Evolutionary conservation across 148 eudicot species (phyloP), one percentile per base, ranked within the genome.

Genomic region (Vaccinium corymbosum): DNA sequence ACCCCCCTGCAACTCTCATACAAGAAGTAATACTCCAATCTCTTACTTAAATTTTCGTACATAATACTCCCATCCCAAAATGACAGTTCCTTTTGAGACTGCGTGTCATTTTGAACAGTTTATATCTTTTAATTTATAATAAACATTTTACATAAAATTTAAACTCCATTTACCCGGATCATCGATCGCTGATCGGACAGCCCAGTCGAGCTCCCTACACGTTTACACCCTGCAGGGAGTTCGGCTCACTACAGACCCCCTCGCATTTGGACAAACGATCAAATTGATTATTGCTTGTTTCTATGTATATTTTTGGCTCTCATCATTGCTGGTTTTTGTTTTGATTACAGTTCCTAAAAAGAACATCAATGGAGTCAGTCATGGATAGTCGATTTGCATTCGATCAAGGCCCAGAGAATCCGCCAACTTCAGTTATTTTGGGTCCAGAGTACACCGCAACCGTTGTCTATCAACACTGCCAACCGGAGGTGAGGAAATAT

Each of bases 371-470:
- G 0, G 85, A 89, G 71, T 84, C 90, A 48, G 55, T 82, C 17
- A 35, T 89, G 83, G 94, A 91, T 81, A 71, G 85, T 77, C 76
- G 78, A 80, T 25, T 86, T 25, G 83, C 32, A 7, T 90, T 90
- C 38, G 87, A 87, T 80, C 53, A 83, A 70, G 88, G 85, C 14
- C 59, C 20, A 53, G 86, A 84, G 81, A 81, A 42, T 20, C 84
- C 68, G 72, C 91, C 84, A 4, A 85, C 88, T 66, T 85, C 85
- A 2, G 88, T 84, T 42, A 8, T 64, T 1, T 81, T 87, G 16
- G 92, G 94, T 50, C 87, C 90, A 7, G 79, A 90, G 20, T 78
- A 84, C 50, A 83, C 86, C 83, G 83, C 80, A n/a, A 83, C 61
- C 29, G 87, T 64, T 12, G 64, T 89, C 16, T 91, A 90, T 79